Evolutionary conservation across 2,329 filamentous ascomycete genomes (phyloP).

Genomic region (Penicillium concentricum): DNA sequence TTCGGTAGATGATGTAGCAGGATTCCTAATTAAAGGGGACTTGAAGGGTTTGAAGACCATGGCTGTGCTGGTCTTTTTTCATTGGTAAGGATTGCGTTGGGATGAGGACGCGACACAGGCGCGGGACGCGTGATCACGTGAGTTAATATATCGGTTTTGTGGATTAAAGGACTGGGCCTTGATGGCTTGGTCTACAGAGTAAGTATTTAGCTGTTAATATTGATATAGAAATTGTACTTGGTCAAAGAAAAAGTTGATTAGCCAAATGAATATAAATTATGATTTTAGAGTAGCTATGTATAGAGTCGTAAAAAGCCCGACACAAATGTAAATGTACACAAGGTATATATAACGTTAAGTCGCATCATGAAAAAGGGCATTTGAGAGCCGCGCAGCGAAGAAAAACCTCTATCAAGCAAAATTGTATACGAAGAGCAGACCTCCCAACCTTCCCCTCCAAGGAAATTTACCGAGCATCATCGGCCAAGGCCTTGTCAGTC

Average conservation of each 20-base stretch:
- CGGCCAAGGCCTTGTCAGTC: constrained; percentile 32
- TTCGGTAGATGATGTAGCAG: constrained; percentile 2
- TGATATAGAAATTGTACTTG: too few species aligned
- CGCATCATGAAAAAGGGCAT: constrained; percentile 12
- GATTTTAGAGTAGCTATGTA: constrained; percentile 7
- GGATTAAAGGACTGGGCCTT: background rate
- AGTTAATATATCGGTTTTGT: background rate
- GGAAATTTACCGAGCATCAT: constrained; percentile 29
- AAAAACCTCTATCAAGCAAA: constrained; percentile 14
- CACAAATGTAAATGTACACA: constrained; percentile 13
- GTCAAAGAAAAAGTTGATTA: too few species aligned
- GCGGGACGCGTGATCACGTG: constrained; percentile 26
- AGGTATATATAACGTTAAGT: constrained; percentile 13
- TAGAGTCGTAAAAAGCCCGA: background rate
- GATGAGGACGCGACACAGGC: constrained; percentile 14
- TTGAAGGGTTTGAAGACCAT: constrained; percentile 50
- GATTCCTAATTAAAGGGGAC: constrained; percentile 44
- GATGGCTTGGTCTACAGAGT: background rate
- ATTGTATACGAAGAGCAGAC: constrained; percentile 18
- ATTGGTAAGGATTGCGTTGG: background rate
- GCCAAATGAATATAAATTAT: background rate
- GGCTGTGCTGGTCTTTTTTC: constrained; percentile 6
- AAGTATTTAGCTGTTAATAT: background rate
- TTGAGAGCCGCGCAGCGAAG: constrained; percentile 10
- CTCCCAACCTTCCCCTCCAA: background rate